Evolutionary conservation across 306 rosid species (phyloP), one percentile per base, ranked within the genome.

Genomic region (Casuarina equisetifolia): DNA sequence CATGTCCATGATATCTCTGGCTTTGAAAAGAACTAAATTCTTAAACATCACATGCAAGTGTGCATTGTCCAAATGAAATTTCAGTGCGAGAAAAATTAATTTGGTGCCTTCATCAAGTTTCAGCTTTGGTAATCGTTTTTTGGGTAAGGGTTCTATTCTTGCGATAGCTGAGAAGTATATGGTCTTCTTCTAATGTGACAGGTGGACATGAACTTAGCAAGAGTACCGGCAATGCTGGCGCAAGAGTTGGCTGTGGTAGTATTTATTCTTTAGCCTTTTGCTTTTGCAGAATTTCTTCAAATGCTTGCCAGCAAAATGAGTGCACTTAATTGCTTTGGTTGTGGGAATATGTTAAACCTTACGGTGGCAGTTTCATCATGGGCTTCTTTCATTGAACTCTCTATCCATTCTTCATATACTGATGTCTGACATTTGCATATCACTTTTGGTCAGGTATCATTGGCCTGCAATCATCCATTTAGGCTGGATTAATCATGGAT

Each of bases 201-300:
- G 97, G 94, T 73, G 91, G 97, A 69, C 94, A 90, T 82, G 93
- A 91, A 80, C 92, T 91, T 25, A 91, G 97, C 87, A 91, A 91
- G 78, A 76, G 88, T 75, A 90, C 97, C 74, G 94, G 97, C n/a
- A 91, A 91, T 82, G 97, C 94, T 12, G 97, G 97, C 57, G 94
- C 90, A 80, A 88, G 97, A 82, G 80, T 90, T 80, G 97, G 89
- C 82, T 91, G 93, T 52, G 97, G 97, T 91, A 86, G 81, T 73
- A 74, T 82, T 75, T 59, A 1, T 78, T 35, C 50, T 63, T 80
- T 84, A 70, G 10, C 71, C 32, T 76, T 53, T 55, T 63, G 43
- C 45, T 61, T 17, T 9, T 52, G 74, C 70, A 39, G 55, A 70
- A 54, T 57, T 76, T 25, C 73, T 55, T 45, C 64, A 51, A 53